These are phyloP conservation scores for Tympanopsis confertula DNA, from an alignment of 2,329 filamentous ascomycete genomes.

Conservation along the genomic window DNA sequence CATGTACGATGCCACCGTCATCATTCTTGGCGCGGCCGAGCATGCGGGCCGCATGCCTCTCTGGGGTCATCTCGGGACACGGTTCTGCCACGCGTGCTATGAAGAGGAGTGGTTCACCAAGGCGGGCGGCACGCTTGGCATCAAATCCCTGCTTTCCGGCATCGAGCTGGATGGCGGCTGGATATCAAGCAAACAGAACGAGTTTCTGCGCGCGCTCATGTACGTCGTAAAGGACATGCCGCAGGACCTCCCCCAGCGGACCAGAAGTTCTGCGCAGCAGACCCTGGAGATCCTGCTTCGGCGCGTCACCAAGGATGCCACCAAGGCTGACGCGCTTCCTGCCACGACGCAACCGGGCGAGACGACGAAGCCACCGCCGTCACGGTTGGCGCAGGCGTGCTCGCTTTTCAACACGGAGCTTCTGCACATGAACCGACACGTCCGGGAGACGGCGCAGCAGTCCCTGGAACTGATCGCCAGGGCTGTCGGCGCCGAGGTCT, in stretches of 20 bases:
- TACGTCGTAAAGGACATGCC: conserved; percentile 99
- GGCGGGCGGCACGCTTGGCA: conserved; percentile 80
- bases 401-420: conserved; percentile 78
- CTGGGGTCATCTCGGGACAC: conserved; percentile 70
- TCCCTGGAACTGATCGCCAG: conserved; percentile 73
- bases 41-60: conserved; percentile 69
- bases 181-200: conserved; percentile 70
- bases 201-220: conserved; percentile 82
- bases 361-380: conserved; percentile 8
- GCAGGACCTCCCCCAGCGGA: conserved; percentile 81
- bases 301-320: conserved; percentile 66
- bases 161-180: conserved; percentile 75
- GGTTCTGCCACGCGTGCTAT: conserved; percentile 89
- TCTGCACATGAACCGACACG: conserved; percentile 89
- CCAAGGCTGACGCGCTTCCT: conserved; percentile 62
- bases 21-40: conserved; percentile 66
- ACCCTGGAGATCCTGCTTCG: conserved; percentile 71
- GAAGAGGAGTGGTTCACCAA: conserved; percentile 99
- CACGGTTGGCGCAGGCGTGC: conserved; percentile 66
- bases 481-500: conserved; percentile 67
- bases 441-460: conserved; percentile 74
- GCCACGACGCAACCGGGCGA: conserved; percentile 25
- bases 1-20: conserved; percentile 64
- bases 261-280: conserved; percentile 68
- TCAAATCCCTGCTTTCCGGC: conserved; percentile 75